Conservation (phyloP, 495 filamentous ascomycete species). For the Penicillium canescens region DNA sequence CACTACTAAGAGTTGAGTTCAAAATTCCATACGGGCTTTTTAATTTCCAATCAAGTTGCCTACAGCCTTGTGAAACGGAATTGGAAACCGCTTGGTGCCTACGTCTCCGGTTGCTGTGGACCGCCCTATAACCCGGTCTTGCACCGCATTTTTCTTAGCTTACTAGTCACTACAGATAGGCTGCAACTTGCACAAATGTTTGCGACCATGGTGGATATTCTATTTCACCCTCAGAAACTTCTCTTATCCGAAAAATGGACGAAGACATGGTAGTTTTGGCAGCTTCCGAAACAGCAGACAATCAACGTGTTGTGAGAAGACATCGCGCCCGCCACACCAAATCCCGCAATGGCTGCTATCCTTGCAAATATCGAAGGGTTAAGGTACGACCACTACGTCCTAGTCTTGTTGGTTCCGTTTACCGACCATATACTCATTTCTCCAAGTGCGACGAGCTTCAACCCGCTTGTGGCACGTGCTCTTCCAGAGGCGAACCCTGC, state of each 20-base stretch:
- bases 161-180: background rate
- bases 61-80: no score
- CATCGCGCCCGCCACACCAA: conserved; percentile 8
- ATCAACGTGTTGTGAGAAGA: background rate
- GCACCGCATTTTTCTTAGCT: background rate
- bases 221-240: background rate
- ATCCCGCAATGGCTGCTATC: conserved; percentile 14
- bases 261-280: background rate
- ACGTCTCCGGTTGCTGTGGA: no score
- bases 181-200: background rate
- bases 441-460: conserved; percentile 15
- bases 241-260: background rate
- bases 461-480: conserved; percentile 13
- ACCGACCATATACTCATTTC: background rate
- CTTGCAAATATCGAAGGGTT: conserved; percentile 10
- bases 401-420: no score
- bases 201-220: background rate
- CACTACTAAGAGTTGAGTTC: no score
- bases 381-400: conserved; percentile 9
- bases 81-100: no score
- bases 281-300: background rate
- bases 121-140: no score
- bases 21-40: no score
- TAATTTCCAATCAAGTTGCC: no score
- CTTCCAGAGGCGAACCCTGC: conserved; percentile 8